These are phyloP conservation scores for Agaricus subrufescens DNA, from an alignment of 768 basidiomycete genomes.

Conservation along the genomic window DNA sequence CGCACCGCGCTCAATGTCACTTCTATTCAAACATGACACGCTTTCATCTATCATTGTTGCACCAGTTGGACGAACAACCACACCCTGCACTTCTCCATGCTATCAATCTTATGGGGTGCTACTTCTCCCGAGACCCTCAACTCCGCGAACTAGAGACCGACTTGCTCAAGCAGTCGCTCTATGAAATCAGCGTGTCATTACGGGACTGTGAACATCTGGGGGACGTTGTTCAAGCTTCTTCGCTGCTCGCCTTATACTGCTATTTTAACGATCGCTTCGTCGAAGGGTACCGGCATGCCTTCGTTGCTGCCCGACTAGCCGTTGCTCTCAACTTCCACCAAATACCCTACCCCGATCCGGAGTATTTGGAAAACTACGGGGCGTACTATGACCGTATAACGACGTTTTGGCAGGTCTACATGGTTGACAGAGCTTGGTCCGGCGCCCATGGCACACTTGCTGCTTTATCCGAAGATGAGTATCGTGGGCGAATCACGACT, in stretches of 20 bases:
- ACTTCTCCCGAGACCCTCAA: conserved; percentile 41
- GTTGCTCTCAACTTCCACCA: conserved; percentile 57
- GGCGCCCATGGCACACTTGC: conserved; percentile 49
- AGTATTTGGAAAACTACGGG: conserved; percentile 15
- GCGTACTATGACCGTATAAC: conserved; percentile 33
- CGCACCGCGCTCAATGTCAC: conserved; percentile 54
- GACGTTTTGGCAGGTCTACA: conserved; percentile 60
- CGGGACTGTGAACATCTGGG: conserved; percentile 50
- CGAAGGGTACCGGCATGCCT: conserved; percentile 60
- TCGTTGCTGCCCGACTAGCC: conserved; percentile 57
- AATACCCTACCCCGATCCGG: conserved; percentile 26
- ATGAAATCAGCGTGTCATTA: conserved; percentile 48
- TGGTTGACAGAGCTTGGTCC: conserved; percentile 59
- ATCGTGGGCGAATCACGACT: conserved; percentile 45
- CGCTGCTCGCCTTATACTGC: conserved; percentile 55
- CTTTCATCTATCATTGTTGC: conserved; percentile 23
- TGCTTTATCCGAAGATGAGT: conserved; percentile 46
- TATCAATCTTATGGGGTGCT: conserved; percentile 56
- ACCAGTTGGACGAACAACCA: conserved; percentile 19
- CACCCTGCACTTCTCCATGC: conserved; percentile 59
- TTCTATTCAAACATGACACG: conserved; percentile 46
- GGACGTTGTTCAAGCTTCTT: conserved; percentile 57
- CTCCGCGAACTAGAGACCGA: conserved; percentile 39
- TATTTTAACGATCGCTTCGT: conserved; percentile 51
- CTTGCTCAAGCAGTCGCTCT: conserved; percentile 44